Evolutionary conservation across 1,284 basidiomycete species (phyloP).

Genomic region (Schizophyllum amplum): DNA sequence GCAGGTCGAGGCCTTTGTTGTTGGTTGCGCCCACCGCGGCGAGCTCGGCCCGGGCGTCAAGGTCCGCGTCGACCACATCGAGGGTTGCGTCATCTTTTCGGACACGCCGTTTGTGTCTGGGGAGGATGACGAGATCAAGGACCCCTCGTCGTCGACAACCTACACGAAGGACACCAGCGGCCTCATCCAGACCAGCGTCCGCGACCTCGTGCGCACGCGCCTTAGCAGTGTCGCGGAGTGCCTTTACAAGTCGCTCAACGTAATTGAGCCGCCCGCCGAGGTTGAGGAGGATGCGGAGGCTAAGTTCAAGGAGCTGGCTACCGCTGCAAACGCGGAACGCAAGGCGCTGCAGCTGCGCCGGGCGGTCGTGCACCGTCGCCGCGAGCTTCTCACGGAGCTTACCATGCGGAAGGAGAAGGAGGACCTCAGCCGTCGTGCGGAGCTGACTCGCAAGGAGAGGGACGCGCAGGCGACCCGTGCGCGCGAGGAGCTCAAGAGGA

Average conservation of each 20-base stretch:
- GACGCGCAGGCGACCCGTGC: background rate
- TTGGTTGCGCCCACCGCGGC: slow-evolving; percentile 85
- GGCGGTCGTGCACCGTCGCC: slow-evolving; percentile 79
- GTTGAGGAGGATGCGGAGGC: slow-evolving; percentile 48
- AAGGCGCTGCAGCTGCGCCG: slow-evolving; percentile 71
- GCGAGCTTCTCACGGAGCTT: slow-evolving; percentile 85
- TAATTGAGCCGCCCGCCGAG: slow-evolving; percentile 36
- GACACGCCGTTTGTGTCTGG: slow-evolving; percentile 59
- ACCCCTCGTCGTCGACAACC: background rate
- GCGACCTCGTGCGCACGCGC: slow-evolving; percentile 67
- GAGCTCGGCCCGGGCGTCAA: slow-evolving; percentile 54
- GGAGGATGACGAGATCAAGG: background rate
- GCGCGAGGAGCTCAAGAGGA: slow-evolving; percentile 40
- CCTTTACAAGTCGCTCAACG: slow-evolving; percentile 62
- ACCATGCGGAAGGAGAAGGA: slow-evolving; percentile 86
- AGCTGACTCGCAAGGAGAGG: slow-evolving; percentile 52
- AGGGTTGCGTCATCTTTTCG: slow-evolving; percentile 80
- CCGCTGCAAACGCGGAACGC: slow-evolving; percentile 62
- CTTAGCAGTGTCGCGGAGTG: slow-evolving; percentile 69
- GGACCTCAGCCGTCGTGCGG: slow-evolving; percentile 74
- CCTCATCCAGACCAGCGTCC: slow-evolving; percentile 59
- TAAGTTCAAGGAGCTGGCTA: slow-evolving; percentile 46
- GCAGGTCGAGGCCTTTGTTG: slow-evolving; percentile 87
- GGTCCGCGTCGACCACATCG: slow-evolving; percentile 87
- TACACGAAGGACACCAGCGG: slow-evolving; percentile 20